These are phyloP conservation scores for Pseudodiploospora longispora DNA, from an alignment of 2,329 filamentous ascomycete species.

Conservation along the genomic window DNA sequence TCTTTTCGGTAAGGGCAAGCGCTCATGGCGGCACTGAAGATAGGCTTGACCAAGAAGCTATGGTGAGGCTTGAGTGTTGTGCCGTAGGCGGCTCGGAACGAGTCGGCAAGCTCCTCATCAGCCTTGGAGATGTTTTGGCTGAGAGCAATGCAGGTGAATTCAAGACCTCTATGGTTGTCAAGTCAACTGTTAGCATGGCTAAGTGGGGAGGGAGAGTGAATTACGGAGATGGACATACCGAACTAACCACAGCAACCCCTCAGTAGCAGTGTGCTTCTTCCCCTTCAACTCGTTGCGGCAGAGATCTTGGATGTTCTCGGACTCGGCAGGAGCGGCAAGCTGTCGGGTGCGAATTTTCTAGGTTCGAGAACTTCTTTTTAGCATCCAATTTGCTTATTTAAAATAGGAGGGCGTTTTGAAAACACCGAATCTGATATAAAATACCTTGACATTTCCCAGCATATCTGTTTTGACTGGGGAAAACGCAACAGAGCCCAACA, in stretches of 20 bases:
- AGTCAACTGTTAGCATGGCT: no score
- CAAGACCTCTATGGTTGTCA: conserved; percentile 59
- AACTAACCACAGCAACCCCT: conserved; percentile 84
- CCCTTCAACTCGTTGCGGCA: conserved; percentile 79
- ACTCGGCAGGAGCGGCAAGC: conserved; percentile 67
- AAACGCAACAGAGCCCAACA: conserved; percentile 68
- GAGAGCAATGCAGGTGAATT: conserved; percentile 85
- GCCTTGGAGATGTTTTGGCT: conserved; percentile 64
- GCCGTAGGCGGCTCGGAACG: conserved; percentile 80
- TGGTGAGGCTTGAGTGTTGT: conserved; percentile 88
- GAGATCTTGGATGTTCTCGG: conserved; percentile 77
- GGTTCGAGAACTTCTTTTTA: not conserved
- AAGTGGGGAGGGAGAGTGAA: no score
- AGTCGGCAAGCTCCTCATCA: conserved; percentile 68
- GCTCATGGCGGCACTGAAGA: conserved; percentile 89
- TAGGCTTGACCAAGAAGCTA: conserved; percentile 78
- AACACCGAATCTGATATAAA: no score
- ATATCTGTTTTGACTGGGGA: conserved; percentile 87
- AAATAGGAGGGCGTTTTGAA: no score
- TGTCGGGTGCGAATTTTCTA: conserved; percentile 87
- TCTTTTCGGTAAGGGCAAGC: conserved; percentile 89
- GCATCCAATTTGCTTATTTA: no score
- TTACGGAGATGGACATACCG: conserved; percentile 48
- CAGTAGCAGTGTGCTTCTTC: conserved; percentile 81
- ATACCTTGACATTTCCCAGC: conserved; percentile 80